A percentile compares a stretch with the other conserved stretches of the same genome.
phyloP scores from a whole-genome alignment of 306 rosid species.

The Medicago arabica region DNA sequence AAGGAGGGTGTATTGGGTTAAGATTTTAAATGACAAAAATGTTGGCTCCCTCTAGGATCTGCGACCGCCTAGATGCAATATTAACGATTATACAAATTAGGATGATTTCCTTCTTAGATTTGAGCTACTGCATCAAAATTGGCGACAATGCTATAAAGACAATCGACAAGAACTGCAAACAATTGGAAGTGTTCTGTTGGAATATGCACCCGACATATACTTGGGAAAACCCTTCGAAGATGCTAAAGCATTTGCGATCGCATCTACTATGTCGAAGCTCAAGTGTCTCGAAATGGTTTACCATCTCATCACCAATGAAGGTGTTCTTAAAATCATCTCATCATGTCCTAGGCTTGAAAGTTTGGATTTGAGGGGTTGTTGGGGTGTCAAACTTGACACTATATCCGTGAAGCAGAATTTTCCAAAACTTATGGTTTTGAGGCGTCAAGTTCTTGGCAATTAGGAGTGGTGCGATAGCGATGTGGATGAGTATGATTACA shows the following conservation, averaged over 20 bases:
- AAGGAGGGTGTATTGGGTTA: no score
- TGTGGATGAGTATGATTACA: no score
- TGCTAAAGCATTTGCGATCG: constrained; percentile 83
- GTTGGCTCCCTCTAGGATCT: constrained; percentile 76
- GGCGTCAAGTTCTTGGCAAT: constrained; percentile 64
- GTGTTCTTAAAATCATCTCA: constrained; percentile 67
- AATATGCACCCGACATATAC: constrained; percentile 89
- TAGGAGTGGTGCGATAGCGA: no score
- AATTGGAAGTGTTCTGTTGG: constrained; percentile 69
- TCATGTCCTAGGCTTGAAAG: constrained; percentile 68
- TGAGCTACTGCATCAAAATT: constrained; percentile 81
- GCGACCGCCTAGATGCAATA: constrained; percentile 70
- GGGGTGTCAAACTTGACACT: constrained; percentile 79
- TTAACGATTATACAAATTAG: constrained; percentile 60
- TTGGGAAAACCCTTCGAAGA: constrained; percentile 65
- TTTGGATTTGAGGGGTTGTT: constrained; percentile 89
- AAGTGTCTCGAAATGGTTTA: constrained; percentile 86
- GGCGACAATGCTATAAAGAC: constrained; percentile 66
- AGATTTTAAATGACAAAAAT: no score
- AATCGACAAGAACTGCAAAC: constrained; percentile 85
- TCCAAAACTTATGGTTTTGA: constrained; percentile 70
- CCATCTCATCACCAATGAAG: constrained; percentile 62
- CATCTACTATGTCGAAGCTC: constrained; percentile 91
- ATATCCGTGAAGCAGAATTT: constrained; percentile 59
- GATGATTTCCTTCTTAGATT: constrained; percentile 76